These are phyloP conservation scores for Buddleja alternifolia DNA, from an alignment of 257 asterid species.

Conservation along the genomic window DNA sequence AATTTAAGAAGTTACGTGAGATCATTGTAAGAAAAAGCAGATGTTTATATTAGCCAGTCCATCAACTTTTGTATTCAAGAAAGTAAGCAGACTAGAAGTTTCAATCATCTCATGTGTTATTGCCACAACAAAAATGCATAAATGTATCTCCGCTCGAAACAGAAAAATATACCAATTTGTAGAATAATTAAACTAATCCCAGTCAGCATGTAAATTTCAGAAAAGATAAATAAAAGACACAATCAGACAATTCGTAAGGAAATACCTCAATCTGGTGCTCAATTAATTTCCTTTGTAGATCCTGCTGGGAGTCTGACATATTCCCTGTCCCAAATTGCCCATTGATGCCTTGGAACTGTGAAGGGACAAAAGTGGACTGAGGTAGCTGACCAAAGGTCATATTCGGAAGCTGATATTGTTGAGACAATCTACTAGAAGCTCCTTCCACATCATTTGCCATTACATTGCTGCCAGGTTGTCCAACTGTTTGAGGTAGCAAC, in stretches of 20 bases:
- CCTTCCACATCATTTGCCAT: background rate
- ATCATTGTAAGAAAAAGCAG: constrained; percentile 11
- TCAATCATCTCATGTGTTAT: background rate
- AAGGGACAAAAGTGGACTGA: constrained; percentile 29
- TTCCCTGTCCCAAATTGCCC: constrained; percentile 28
- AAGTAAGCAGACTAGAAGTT: background rate
- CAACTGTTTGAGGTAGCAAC: constrained; percentile 33
- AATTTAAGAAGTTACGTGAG: background rate
- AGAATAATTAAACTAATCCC: background rate
- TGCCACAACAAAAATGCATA: background rate
- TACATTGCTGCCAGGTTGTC: constrained; percentile 14
- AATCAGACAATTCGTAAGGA: constrained; percentile 5
- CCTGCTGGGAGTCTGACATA: constrained; percentile 37
- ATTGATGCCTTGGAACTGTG: constrained; percentile 30
- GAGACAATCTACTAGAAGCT: no score
- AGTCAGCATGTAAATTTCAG: background rate
- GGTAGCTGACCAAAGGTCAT: constrained; percentile 30
- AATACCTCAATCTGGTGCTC: constrained; percentile 61
- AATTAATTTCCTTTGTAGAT: constrained; percentile 43
- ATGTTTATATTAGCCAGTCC: background rate
- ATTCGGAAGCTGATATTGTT: no score
- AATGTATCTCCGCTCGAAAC: background rate
- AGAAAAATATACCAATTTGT: constrained; percentile 4
- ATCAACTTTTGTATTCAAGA: background rate
- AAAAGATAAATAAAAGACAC: constrained; percentile 1